phyloP scores from a whole-genome alignment of 2,329 filamentous ascomycete species.

The Xylaria sp. region DNA sequence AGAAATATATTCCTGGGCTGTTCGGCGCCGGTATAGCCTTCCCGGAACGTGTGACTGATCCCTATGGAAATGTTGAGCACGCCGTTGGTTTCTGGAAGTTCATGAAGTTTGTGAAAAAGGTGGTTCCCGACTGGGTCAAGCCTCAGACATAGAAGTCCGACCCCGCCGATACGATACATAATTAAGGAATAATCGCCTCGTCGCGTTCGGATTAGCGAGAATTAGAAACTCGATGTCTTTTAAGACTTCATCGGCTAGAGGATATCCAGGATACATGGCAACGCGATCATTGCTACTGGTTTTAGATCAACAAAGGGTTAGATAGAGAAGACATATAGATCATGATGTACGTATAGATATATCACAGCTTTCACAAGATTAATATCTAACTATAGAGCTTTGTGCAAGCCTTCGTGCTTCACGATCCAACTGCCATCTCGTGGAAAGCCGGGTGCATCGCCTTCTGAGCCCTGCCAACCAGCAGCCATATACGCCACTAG shows the following conservation, averaged over 20 bases:
- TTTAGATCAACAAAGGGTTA: neutral
- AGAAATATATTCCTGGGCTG: constrained; percentile 60
- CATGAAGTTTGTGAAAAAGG: constrained; percentile 69
- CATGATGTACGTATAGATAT: constrained; percentile 9
- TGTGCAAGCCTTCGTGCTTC: constrained; percentile 51
- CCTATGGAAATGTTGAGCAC: constrained; percentile 69
- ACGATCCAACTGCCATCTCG: constrained; percentile 51
- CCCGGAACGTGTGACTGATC: constrained; percentile 70
- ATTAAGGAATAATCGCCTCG: neutral
- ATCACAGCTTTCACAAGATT: neutral
- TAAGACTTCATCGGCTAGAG: constrained; percentile 16
- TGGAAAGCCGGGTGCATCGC: constrained; percentile 52
- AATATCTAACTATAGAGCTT: constrained; percentile 47
- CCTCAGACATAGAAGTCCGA: constrained; percentile 8
- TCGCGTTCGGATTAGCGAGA: neutral
- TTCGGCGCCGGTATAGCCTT: constrained; percentile 73
- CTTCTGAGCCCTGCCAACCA: constrained; percentile 48
- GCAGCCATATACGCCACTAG: constrained; percentile 54
- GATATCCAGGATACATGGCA: neutral
- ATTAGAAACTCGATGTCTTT: neutral
- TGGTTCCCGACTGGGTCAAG: constrained; percentile 61
- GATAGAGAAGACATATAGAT: constrained; percentile 9
- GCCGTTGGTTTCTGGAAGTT: constrained; percentile 74
- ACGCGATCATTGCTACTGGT: no score
- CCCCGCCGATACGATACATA: neutral